Evolutionary conservation across 1,284 basidiomycete species (phyloP).

Genomic region (Afroboletus lepidellus): DNA sequence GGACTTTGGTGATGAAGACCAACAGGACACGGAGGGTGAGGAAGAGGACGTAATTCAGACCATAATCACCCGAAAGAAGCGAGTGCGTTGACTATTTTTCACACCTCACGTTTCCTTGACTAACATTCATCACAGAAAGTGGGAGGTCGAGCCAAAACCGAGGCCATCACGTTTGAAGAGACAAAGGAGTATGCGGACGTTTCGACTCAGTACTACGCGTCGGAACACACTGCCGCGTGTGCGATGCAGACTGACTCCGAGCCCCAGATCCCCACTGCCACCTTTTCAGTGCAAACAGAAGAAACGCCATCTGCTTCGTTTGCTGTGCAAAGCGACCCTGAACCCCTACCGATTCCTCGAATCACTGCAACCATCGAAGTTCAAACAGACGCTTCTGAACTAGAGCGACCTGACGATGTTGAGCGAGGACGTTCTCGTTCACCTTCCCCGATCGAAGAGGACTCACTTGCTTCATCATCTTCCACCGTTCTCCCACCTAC

Average conservation of each 20-base stretch:
- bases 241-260: conserved; percentile 41
- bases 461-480: conserved; percentile 65
- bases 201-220: conserved; percentile 61
- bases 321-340: conserved; percentile 35
- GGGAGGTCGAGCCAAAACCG: conserved; percentile 51
- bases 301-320: conserved; percentile 13
- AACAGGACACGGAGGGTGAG: conserved; percentile 63
- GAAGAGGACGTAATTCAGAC: conserved; percentile 75
- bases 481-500: conserved; percentile 68
- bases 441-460: conserved; percentile 43
- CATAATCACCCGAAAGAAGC: conserved; percentile 75
- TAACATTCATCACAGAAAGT: conserved; percentile 53
- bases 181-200: conserved; percentile 69
- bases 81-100: conserved; percentile 46
- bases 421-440: conserved; percentile 38
- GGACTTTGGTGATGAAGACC: conserved; percentile 45
- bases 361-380: conserved; percentile 49
- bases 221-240: conserved; percentile 43
- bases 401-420: conserved; percentile 30
- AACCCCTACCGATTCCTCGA: conserved; percentile 32
- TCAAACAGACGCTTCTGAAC: conserved; percentile 56
- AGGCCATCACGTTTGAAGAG: conserved; percentile 59
- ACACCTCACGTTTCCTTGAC: conserved; percentile 1
- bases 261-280: conserved; percentile 20
- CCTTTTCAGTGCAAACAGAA: conserved; percentile 34